Conservation (phyloP, 2,329 filamentous ascomycete genomes). For the Penicillium frequentans region DNA sequence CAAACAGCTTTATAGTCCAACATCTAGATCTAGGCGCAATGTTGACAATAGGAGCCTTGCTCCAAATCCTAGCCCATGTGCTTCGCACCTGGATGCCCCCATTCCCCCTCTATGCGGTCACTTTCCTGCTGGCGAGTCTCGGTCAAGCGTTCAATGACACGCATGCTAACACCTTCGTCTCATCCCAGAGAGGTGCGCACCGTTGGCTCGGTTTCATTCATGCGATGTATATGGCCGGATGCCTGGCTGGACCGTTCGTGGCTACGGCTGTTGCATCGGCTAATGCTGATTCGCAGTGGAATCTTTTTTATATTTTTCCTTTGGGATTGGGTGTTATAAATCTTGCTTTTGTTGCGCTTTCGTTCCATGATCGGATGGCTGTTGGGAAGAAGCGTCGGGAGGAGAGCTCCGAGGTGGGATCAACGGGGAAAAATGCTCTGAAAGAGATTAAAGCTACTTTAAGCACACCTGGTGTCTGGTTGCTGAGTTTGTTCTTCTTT, state of each 20-base stretch:
- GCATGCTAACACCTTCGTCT: conserved; percentile 63
- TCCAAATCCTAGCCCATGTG: conserved; percentile 51
- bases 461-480: conserved; percentile 47
- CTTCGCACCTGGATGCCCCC: conserved; percentile 59
- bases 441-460: conserved; percentile 28
- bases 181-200: conserved; percentile 53
- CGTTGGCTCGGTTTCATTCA: conserved; percentile 65
- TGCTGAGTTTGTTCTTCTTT: conserved; percentile 64
- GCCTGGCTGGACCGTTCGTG: conserved; percentile 58
- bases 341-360: conserved; percentile 46
- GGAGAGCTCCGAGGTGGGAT: not conserved
- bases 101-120: conserved; percentile 57
- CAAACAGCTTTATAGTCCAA: conserved; percentile 50
- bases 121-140: conserved; percentile 59
- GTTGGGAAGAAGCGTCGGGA: not conserved
- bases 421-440: conserved; percentile 7
- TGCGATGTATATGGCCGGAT: conserved; percentile 60
- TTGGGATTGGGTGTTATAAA: conserved; percentile 56
- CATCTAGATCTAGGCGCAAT: conserved; percentile 58
- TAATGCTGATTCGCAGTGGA: conserved; percentile 46
- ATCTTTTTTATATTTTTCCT: conserved; percentile 58
- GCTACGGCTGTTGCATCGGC: conserved; percentile 52
- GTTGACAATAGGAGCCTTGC: conserved; percentile 54
- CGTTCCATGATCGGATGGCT: conserved; percentile 49
- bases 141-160: conserved; percentile 66